Percentiles rank a stretch among this genome's conserved stretches.
Conservation (phyloP, 2,329 filamentous ascomycete species). For the Xylariaceae sp. region DNA sequence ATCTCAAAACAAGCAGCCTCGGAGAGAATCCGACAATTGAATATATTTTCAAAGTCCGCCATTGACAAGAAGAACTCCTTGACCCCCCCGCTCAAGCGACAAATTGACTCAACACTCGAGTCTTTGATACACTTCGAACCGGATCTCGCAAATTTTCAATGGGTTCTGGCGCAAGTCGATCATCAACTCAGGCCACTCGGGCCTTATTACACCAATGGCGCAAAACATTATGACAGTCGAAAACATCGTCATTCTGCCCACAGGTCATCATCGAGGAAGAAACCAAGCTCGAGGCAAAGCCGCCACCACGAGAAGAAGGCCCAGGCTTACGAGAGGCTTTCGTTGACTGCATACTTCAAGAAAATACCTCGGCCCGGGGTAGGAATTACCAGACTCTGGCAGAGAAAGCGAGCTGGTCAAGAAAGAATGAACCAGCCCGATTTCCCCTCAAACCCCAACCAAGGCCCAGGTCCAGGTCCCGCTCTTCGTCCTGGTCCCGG, state of each 20-base stretch:
- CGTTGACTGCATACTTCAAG: constrained; percentile 47
- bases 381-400: constrained; percentile 26
- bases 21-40: constrained; percentile 31
- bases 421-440: background rate
- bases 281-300: constrained; percentile 6
- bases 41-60: constrained; percentile 15
- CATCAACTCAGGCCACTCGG: constrained; percentile 34
- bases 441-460: background rate
- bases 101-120: constrained; percentile 40
- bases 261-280: constrained; percentile 4
- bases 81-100: constrained; percentile 36
- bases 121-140: constrained; percentile 34
- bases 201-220: constrained; percentile 9
- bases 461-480: background rate
- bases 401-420: constrained; percentile 12
- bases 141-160: constrained; percentile 38
- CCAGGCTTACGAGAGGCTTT: constrained; percentile 36
- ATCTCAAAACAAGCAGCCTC: constrained; percentile 39
- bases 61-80: constrained; percentile 40
- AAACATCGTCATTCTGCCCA: constrained; percentile 7
- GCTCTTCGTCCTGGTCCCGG: too few species aligned
- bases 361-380: constrained; percentile 35
- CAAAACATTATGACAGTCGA: background rate
- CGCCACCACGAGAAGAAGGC: constrained; percentile 24
- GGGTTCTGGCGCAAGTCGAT: constrained; percentile 45